phyloP scores from a whole-genome alignment of 176 grass and related monocot genomes.

The Calamus simplicifolius region DNA sequence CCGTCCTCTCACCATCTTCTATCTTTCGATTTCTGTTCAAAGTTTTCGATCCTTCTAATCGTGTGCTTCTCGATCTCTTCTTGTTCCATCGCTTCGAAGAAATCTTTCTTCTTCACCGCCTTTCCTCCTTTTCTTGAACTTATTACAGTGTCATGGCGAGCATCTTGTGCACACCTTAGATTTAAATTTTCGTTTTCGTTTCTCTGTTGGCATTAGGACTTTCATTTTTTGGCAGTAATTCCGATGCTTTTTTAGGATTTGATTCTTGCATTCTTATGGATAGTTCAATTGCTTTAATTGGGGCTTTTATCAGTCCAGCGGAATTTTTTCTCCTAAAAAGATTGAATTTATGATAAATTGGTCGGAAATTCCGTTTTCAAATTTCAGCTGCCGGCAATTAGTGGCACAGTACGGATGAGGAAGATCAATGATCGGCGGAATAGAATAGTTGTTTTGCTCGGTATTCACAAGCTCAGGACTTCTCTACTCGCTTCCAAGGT shows the following conservation, averaged over 20 bases:
- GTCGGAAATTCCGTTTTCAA: background rate
- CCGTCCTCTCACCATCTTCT: background rate
- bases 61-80: background rate
- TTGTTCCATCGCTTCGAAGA: too few species aligned
- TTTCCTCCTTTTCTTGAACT: too few species aligned
- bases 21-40: background rate
- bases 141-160: too few species aligned
- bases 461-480: conserved; percentile 60
- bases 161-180: too few species aligned
- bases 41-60: background rate
- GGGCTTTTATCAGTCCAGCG: background rate
- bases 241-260: too few species aligned
- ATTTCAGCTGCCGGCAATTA: conserved; percentile 15
- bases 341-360: background rate
- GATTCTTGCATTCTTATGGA: too few species aligned
- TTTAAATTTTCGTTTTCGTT: too few species aligned
- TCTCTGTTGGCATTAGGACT: too few species aligned
- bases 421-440: conserved; percentile 11
- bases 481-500: conserved; percentile 69
- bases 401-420: conserved; percentile 24
- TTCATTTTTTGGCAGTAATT: too few species aligned
- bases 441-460: conserved; percentile 37
- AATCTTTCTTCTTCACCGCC: too few species aligned
- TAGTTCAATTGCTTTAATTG: too few species aligned
- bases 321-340: background rate